A percentile compares a stretch with the other conserved stretches of the same genome.
These are phyloP conservation scores for Isabelozyma rhagii DNA, from an alignment of 805 yeast species.

Conservation along the genomic window DNA sequence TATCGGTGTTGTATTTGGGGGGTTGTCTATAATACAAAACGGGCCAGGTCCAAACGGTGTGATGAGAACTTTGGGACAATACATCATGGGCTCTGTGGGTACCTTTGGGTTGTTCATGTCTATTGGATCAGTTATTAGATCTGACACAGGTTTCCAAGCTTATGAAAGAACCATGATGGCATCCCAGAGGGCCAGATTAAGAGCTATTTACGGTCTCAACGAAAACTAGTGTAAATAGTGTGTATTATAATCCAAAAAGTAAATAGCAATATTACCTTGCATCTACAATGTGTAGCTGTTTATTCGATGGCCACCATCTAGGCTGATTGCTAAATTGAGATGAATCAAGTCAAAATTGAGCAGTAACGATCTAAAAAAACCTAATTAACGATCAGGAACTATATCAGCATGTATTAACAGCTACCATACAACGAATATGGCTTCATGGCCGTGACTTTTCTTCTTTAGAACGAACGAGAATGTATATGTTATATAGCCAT, in stretches of 20 bases:
- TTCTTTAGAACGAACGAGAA: no score
- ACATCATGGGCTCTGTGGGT: constrained; percentile 93
- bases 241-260: not conserved
- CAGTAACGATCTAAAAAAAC: no score
- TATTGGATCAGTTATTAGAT: constrained; percentile 87
- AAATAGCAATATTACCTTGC: not conserved
- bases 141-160: constrained; percentile 48
- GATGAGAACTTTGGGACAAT: constrained; percentile 94
- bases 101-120: constrained; percentile 97
- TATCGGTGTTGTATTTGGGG: constrained; percentile 92
- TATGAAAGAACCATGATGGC: constrained; percentile 27
- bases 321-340: no score
- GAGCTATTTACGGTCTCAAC: constrained; percentile 21
- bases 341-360: no score
- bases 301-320: no score
- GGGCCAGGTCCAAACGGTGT: constrained; percentile 99
- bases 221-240: constrained; percentile 1
- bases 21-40: constrained; percentile 80
- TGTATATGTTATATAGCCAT: no score
- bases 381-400: no score
- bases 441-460: no score
- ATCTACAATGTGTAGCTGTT: not conserved
- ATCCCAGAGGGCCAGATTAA: constrained; percentile 25
- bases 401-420: no score
- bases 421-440: no score